Evolutionary conservation across 2,329 filamentous ascomycete species (phyloP).

Genomic region (Mycosphaerelloides madeirae): DNA sequence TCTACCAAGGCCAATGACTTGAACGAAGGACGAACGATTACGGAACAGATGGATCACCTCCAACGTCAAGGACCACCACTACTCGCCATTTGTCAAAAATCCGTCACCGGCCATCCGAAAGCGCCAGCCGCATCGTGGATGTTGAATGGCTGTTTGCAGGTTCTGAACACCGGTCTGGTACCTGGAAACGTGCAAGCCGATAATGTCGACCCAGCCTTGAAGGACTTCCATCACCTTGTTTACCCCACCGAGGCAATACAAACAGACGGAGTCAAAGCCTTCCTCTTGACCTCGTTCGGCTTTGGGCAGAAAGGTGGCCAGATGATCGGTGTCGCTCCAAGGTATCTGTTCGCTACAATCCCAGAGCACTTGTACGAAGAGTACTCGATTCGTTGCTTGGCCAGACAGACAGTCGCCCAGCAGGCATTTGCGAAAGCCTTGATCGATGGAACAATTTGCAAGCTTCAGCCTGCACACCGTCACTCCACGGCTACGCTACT

Average conservation of each 20-base stretch:
- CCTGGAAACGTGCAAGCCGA: background rate
- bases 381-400: too few species aligned
- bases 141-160: background rate
- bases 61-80: background rate
- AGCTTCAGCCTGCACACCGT: too few species aligned
- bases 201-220: background rate
- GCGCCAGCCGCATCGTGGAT: background rate
- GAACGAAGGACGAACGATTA: background rate
- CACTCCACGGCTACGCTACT: too few species aligned
- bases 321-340: slow-evolving; percentile 89
- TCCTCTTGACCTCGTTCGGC: slow-evolving; percentile 95
- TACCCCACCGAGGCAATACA: slow-evolving; percentile 91
- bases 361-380: slow-evolving; percentile 1
- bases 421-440: too few species aligned
- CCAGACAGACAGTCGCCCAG: too few species aligned
- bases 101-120: background rate
- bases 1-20: background rate
- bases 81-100: background rate
- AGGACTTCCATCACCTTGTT: slow-evolving; percentile 65
- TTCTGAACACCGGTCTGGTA: background rate
- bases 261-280: slow-evolving; percentile 93
- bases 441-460: too few species aligned
- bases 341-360: slow-evolving; percentile 88
- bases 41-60: background rate
- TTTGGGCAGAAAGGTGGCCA: slow-evolving; percentile 98